A percentile compares a stretch with the other conserved stretches of the same genome.
Evolutionary conservation across 179 eudicot genomes (phyloP).

Genomic region (Pouteria campechiana): DNA sequence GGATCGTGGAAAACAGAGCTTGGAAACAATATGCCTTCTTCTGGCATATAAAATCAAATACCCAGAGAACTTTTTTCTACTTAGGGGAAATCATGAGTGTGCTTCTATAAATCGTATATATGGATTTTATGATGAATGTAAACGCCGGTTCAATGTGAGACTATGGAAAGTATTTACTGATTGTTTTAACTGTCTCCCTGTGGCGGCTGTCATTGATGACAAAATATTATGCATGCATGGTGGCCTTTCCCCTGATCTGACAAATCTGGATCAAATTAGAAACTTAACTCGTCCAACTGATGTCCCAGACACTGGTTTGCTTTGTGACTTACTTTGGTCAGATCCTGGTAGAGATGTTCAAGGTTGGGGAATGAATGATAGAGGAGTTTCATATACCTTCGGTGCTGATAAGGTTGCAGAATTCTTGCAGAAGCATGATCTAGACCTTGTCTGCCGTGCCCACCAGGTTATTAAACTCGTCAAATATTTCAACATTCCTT

Average conservation of each 20-base stretch:
- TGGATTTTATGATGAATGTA: slow-evolving; percentile 76
- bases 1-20: slow-evolving; percentile 71
- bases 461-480: slow-evolving; percentile 44
- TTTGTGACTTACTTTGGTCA: slow-evolving; percentile 73
- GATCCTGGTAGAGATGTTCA: slow-evolving; percentile 63
- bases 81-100: slow-evolving; percentile 66
- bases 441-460: slow-evolving; percentile 76
- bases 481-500: background rate
- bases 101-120: slow-evolving; percentile 67
- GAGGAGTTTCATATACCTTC: slow-evolving; percentile 69
- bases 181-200: slow-evolving; percentile 78
- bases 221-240: slow-evolving; percentile 81
- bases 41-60: slow-evolving; percentile 62
- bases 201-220: slow-evolving; percentile 72
- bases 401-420: slow-evolving; percentile 69
- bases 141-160: slow-evolving; percentile 64
- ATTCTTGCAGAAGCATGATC: slow-evolving; percentile 62
- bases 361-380: slow-evolving; percentile 73
- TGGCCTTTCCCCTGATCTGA: slow-evolving; percentile 66
- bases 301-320: slow-evolving; percentile 68
- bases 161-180: slow-evolving; percentile 67
- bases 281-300: slow-evolving; percentile 54
- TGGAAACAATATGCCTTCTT: slow-evolving; percentile 71
- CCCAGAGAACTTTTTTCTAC: slow-evolving; percentile 61
- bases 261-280: slow-evolving; percentile 49